phyloP scores from a whole-genome alignment of 495 filamentous ascomycete species.

The Penicillium mononematosum region DNA sequence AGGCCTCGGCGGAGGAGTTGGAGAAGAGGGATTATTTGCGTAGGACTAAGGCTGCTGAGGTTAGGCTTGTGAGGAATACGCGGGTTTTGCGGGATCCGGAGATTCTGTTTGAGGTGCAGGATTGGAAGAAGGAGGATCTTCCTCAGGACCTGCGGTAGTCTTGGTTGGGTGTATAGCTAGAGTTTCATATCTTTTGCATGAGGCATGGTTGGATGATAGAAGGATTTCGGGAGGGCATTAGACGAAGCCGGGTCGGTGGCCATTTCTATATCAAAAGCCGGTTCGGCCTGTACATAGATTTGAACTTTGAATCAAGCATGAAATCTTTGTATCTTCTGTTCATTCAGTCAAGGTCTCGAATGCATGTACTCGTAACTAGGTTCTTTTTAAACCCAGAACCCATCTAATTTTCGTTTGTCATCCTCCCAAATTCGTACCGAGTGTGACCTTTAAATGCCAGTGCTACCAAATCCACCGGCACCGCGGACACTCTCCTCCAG shows the following conservation, averaged over 20 bases:
- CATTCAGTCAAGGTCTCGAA: conserved; percentile 11
- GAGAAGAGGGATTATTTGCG: conserved; percentile 65
- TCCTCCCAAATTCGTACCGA: background rate
- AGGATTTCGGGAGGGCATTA: background rate
- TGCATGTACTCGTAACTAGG: conserved; percentile 12
- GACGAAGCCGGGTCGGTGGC: background rate
- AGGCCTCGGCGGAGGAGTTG: conserved; percentile 45
- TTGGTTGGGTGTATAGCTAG: background rate
- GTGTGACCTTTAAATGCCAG: conserved; percentile 49
- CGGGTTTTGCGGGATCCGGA: conserved; percentile 62
- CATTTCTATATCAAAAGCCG: background rate
- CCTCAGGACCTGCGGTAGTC: conserved; percentile 24
- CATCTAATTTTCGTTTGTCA: conserved; percentile 10
- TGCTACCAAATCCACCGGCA: conserved; percentile 91
- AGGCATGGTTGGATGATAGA: conserved; percentile 6
- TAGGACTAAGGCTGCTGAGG: conserved; percentile 73
- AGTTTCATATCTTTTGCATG: background rate
- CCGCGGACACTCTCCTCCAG: conserved; percentile 89
- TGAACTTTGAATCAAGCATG: conserved; percentile 7
- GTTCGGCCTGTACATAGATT: conserved; percentile 21
- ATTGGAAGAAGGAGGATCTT: conserved; percentile 39
- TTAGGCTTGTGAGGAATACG: conserved; percentile 73
- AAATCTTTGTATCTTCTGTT: conserved; percentile 2
- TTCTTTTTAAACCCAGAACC: background rate
- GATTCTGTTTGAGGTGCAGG: conserved; percentile 35